Evolutionary conservation across 2,329 filamentous ascomycete species (phyloP).

Genomic region (Emmonsia crescens): DNA sequence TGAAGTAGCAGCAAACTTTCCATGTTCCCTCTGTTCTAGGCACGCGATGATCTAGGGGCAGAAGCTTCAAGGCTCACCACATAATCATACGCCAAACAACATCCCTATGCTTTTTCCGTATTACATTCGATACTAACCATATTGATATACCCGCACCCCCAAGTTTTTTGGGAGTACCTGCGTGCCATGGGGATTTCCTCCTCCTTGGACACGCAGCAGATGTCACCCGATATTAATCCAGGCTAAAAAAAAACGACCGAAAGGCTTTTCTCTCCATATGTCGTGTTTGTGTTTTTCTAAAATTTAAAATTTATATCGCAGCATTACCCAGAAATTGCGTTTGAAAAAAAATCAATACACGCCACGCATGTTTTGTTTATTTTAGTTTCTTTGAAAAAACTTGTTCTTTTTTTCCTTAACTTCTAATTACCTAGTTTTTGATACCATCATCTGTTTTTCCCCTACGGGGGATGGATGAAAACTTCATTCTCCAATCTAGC

Average conservation of each 20-base stretch:
- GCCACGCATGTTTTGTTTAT: slow-evolving; percentile 8
- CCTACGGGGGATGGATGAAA: neutral
- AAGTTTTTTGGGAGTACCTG: neutral
- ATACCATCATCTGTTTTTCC: slow-evolving; percentile 1
- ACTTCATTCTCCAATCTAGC: slow-evolving; percentile 28
- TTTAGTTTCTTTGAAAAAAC: slow-evolving; percentile 14
- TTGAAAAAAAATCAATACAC: neutral
- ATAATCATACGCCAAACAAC: neutral
- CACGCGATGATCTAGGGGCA: neutral
- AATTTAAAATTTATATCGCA: neutral
- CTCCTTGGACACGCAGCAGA: neutral
- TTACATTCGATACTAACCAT: neutral
- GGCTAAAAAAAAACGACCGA: neutral
- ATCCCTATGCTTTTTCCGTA: neutral
- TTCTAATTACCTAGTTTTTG: slow-evolving; percentile 6
- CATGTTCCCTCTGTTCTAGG: neutral
- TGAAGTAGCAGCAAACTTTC: neutral
- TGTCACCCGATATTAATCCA: neutral
- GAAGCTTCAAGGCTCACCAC: neutral
- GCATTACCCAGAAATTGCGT: neutral
- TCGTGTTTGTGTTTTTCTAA: neutral
- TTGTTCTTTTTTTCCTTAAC: neutral
- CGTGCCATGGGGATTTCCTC: neutral
- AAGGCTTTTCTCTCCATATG: neutral
- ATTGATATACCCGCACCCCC: neutral